Conservation (phyloP, 805 yeast species). For the Hanseniaspora meyeri region DNA sequence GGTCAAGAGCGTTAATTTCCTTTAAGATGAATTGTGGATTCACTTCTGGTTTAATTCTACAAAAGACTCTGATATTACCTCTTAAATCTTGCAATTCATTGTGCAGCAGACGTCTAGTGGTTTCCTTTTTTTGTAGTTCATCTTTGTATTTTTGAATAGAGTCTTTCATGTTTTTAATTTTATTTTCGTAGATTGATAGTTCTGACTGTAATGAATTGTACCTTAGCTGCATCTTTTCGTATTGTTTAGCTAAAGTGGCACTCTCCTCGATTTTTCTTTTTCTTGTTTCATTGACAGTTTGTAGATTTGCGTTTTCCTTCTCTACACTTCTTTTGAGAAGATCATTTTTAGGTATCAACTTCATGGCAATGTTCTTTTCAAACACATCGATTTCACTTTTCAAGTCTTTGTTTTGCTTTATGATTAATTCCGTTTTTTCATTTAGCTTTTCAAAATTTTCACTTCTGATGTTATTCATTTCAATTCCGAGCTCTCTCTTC, state of each 20-base stretch:
- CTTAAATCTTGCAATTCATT: slow-evolving; percentile 70
- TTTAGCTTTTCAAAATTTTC: neutral
- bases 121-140: slow-evolving; percentile 39
- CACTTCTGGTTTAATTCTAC: slow-evolving; percentile 55
- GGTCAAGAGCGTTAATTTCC: slow-evolving; percentile 21
- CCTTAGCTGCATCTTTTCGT: slow-evolving; percentile 13
- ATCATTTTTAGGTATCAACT: neutral
- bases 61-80: slow-evolving; percentile 85
- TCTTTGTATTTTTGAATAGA: slow-evolving; percentile 26
- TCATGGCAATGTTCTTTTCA: neutral
- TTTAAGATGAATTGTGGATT: slow-evolving; percentile 17
- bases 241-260: slow-evolving; percentile 21
- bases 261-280: slow-evolving; percentile 8
- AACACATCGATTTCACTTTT: neutral
- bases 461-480: slow-evolving; percentile 16
- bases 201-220: slow-evolving; percentile 15
- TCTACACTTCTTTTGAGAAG: slow-evolving; percentile 15
- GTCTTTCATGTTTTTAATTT: neutral
- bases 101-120: slow-evolving; percentile 50
- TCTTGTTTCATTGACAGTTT: slow-evolving; percentile 16
- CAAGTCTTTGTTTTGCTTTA: neutral
- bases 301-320: slow-evolving; percentile 22
- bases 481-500: slow-evolving; percentile 17
- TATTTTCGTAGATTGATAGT: slow-evolving; percentile 6
- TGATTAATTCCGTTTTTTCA: slow-evolving; percentile 8